Evolutionary conservation across 352 stramenopile genomes (phyloP).

Genomic region (Pythium utonaiense): DNA sequence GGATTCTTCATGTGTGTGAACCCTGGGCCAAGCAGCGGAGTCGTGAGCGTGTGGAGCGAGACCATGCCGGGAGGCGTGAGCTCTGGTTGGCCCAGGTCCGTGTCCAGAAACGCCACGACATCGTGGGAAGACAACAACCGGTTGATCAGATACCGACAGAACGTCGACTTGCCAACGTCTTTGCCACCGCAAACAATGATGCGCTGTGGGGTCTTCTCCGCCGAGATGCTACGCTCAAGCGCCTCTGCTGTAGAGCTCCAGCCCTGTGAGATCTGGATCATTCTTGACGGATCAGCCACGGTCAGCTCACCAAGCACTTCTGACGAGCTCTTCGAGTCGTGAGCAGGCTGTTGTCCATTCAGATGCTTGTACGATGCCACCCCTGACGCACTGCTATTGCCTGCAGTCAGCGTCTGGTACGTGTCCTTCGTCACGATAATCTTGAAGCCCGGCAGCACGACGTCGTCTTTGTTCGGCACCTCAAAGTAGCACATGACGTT

Average conservation of each 20-base stretch:
- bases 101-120: slow-evolving; percentile 92
- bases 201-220: slow-evolving; percentile 26
- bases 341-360: neutral
- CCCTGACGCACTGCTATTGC: neutral
- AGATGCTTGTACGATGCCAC: neutral
- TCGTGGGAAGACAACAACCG: slow-evolving; percentile 70
- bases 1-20: slow-evolving; percentile 89
- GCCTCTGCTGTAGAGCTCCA: slow-evolving; percentile 49
- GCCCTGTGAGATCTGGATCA: slow-evolving; percentile 53
- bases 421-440: slow-evolving; percentile 58
- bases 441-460: slow-evolving; percentile 80
- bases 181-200: slow-evolving; percentile 94
- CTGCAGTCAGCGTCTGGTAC: slow-evolving; percentile 10
- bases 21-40: slow-evolving; percentile 88
- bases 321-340: slow-evolving; percentile 33
- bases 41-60: slow-evolving; percentile 84
- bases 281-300: slow-evolving; percentile 55
- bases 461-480: slow-evolving; percentile 23
- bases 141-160: slow-evolving; percentile 94
- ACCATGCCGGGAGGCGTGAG: slow-evolving; percentile 92
- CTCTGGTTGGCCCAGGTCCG: slow-evolving; percentile 94
- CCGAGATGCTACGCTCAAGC: slow-evolving; percentile 39
- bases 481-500: slow-evolving; percentile 82
- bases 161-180: slow-evolving; percentile 95
- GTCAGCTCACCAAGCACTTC: slow-evolving; percentile 54